Conservation (phyloP, 495 filamentous ascomycete genomes). For the Penicillium egyptiacum region DNA sequence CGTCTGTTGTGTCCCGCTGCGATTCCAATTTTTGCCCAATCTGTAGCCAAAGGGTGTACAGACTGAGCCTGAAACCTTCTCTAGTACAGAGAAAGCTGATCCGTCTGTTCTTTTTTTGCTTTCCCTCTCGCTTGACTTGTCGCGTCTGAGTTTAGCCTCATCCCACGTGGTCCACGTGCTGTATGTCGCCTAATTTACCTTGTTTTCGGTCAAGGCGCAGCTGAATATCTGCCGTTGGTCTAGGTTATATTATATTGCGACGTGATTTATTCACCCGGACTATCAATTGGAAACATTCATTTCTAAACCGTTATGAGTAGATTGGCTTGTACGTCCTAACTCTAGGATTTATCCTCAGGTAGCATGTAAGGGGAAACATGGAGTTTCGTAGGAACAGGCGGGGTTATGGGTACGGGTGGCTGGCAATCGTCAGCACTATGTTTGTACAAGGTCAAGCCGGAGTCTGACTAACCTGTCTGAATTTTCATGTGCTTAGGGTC, state of each 20-base stretch:
- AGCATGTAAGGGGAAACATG: neutral
- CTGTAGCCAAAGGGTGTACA: slow-evolving; percentile 4
- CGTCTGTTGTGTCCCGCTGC: neutral
- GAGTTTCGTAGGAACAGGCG: neutral
- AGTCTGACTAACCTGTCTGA: slow-evolving; percentile 5
- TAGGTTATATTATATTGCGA: neutral
- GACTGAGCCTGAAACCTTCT: slow-evolving; percentile 5
- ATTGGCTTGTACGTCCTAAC: neutral
- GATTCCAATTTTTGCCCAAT: neutral
- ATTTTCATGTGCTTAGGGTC: neutral
- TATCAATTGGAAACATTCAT: neutral
- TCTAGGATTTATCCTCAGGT: neutral
- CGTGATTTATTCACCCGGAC: neutral
- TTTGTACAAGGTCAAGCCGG: slow-evolving; percentile 20
- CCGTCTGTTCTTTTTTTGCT: slow-evolving; percentile 1
- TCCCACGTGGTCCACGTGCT: slow-evolving; percentile 33
- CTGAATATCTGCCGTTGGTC: neutral
- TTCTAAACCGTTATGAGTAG: neutral
- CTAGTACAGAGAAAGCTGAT: neutral
- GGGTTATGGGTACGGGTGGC: slow-evolving; percentile 10
- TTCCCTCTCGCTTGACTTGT: slow-evolving; percentile 1
- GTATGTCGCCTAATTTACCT: slow-evolving; percentile 30
- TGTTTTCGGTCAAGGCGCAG: slow-evolving; percentile 18
- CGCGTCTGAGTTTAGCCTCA: slow-evolving; percentile 2
- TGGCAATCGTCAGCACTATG: slow-evolving; percentile 27